Conservation (phyloP, 2,329 filamentous ascomycete genomes). For the Teratosphaeria viscida region DNA sequence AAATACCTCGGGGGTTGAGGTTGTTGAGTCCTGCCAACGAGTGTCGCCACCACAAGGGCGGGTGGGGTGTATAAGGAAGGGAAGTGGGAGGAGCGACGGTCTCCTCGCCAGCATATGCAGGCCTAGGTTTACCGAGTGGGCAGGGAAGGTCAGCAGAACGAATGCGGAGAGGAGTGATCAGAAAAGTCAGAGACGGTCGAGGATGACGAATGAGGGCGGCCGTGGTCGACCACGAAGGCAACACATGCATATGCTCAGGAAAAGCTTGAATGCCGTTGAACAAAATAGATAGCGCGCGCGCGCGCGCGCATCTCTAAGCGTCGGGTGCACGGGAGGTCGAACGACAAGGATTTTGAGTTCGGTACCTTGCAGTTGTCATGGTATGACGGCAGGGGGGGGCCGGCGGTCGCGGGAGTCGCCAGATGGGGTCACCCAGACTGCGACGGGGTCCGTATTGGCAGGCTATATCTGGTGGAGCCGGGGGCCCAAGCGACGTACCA, state of each 20-base stretch:
- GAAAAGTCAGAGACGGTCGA: background rate
- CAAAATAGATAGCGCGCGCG: slow-evolving; percentile 5
- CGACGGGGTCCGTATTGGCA: background rate
- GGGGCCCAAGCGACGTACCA: background rate
- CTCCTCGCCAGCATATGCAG: slow-evolving; percentile 6
- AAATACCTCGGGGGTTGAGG: background rate
- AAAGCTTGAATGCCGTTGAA: slow-evolving; percentile 12
- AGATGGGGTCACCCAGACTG: background rate
- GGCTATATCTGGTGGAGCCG: background rate
- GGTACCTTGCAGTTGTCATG: background rate
- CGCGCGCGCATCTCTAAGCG: background rate
- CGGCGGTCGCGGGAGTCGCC: background rate
- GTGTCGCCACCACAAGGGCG: background rate
- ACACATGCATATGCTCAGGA: slow-evolving; percentile 2
- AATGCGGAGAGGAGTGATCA: background rate
- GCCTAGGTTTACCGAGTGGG: slow-evolving; percentile 1
- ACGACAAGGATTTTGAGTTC: background rate
- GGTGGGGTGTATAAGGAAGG: slow-evolving; percentile 10
- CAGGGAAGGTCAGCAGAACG: slow-evolving; percentile 7
- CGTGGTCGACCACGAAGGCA: slow-evolving; percentile 1
- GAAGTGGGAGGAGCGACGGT: slow-evolving; percentile 8
- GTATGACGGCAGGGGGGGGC: background rate
- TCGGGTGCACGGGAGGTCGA: background rate
- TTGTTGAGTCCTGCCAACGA: background rate
- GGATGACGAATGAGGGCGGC: background rate